These are phyloP conservation scores for Globisporangium mamillatum DNA, from an alignment of 352 stramenopile species.

Conservation along the genomic window DNA sequence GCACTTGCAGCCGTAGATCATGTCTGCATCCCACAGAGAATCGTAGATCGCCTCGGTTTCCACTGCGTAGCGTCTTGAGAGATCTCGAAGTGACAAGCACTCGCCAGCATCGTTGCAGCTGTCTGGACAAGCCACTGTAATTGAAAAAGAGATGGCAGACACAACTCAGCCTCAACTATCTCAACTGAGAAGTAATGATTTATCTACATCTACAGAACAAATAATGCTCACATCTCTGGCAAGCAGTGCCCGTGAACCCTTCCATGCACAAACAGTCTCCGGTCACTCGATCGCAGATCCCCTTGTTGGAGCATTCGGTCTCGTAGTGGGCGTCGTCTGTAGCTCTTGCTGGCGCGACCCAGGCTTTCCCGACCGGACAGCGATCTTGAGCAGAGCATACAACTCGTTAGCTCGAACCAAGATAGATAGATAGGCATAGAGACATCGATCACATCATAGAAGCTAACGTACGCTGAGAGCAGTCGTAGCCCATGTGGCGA, in stretches of 20 bases:
- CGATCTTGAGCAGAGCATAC: slow-evolving; percentile 20
- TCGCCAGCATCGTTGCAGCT: slow-evolving; percentile 43
- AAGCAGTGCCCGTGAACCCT: slow-evolving; percentile 68
- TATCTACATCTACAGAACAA: too few relatives aligned
- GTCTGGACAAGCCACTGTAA: slow-evolving; percentile 48
- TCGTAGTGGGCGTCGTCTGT: slow-evolving; percentile 57
- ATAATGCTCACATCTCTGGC: slow-evolving; percentile 45
- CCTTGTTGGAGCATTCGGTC: slow-evolving; percentile 48
- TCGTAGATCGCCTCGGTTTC: slow-evolving; percentile 54
- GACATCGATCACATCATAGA: too few relatives aligned
- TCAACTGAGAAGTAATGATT: too few relatives aligned
- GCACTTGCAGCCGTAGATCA: slow-evolving; percentile 89
- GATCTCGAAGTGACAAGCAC: slow-evolving; percentile 67
- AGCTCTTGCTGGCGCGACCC: slow-evolving; percentile 49
- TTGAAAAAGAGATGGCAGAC: background rate
- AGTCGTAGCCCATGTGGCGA: slow-evolving; percentile 54
- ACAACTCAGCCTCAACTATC: too few relatives aligned
- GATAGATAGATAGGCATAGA: background rate
- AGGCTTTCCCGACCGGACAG: slow-evolving; percentile 53
- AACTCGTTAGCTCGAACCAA: background rate
- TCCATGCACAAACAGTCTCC: slow-evolving; percentile 61
- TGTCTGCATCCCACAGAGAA: slow-evolving; percentile 57
- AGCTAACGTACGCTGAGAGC: slow-evolving; percentile 45
- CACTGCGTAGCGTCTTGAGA: slow-evolving; percentile 43
- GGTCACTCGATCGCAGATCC: slow-evolving; percentile 1